These are phyloP conservation scores for Crithidia acanthocephali DNA, from an alignment of 208 protist genomes.

Conservation along the genomic window DNA sequence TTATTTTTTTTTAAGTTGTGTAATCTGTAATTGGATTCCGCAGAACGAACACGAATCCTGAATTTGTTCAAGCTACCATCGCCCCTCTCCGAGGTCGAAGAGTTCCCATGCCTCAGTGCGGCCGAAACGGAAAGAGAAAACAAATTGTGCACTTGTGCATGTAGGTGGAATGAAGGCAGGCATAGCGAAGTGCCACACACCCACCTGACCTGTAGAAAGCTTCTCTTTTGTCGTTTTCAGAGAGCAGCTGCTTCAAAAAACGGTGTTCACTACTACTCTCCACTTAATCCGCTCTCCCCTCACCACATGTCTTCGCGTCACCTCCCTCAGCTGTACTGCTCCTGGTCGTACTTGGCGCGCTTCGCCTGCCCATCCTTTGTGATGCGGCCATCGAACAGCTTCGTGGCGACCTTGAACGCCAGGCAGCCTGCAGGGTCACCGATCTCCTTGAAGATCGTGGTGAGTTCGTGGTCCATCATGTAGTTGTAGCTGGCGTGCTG, in stretches of 20 bases:
- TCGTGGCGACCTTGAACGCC: conserved; percentile 89
- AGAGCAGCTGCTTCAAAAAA: too few species aligned
- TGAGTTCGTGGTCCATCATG: conserved; percentile 87
- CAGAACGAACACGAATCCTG: background rate
- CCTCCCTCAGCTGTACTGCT: conserved; percentile 43
- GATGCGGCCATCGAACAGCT: conserved; percentile 90
- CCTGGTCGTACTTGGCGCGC: conserved; percentile 48
- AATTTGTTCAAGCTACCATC: background rate
- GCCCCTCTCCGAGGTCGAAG: background rate
- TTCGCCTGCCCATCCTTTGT: conserved; percentile 70
- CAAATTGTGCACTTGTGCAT: too few species aligned
- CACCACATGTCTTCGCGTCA: too few species aligned
- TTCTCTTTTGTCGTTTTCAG: too few species aligned
- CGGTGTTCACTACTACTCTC: background rate
- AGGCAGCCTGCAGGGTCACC: conserved; percentile 84
- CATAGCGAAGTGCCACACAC: too few species aligned
- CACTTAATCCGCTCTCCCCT: too few species aligned
- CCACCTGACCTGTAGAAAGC: too few species aligned
- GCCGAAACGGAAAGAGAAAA: background rate
- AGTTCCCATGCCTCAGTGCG: background rate
- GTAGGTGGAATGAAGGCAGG: too few species aligned
- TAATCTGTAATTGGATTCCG: background rate
- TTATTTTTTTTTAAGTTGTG: background rate
- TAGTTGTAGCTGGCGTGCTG: conserved; percentile 81
- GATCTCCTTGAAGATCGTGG: conserved; percentile 80